A percentile compares a stretch with the other conserved stretches of the same genome.
Conservation (phyloP, 2,329 filamentous ascomycete genomes). For the Fusarium palustre region DNA sequence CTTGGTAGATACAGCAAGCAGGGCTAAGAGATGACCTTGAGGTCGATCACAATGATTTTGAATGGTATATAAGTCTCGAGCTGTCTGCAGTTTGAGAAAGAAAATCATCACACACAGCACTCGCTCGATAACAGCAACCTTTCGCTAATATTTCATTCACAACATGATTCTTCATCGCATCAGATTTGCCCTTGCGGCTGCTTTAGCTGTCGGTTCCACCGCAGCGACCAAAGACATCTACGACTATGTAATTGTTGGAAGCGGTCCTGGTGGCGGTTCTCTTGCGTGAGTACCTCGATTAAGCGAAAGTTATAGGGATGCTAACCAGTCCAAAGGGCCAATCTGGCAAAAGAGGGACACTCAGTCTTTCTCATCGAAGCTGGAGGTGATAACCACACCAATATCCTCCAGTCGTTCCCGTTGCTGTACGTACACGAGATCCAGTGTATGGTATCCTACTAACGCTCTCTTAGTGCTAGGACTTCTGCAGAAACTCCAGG, state of each 20-base stretch:
- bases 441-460: background rate
- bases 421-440: background rate
- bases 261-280: slow-evolving; percentile 4
- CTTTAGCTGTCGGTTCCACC: background rate
- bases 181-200: background rate
- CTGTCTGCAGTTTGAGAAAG: rapidly evolving
- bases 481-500: slow-evolving; percentile 10
- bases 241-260: slow-evolving; percentile 11
- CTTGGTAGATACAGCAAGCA: no score
- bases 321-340: background rate
- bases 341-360: slow-evolving; percentile 1
- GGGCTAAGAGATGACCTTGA: background rate
- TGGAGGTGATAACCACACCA: slow-evolving; percentile 4
- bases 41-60: rapidly evolving
- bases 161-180: background rate
- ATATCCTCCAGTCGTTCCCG: background rate
- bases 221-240: background rate
- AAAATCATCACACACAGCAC: background rate
- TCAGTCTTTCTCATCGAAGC: slow-evolving; percentile 17
- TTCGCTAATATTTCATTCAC: no score
- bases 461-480: background rate
- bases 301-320: rapidly evolving
- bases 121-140: background rate
- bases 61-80: background rate
- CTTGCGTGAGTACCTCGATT: slow-evolving; percentile 1